Conservation (phyloP, 371 early-diverging fungal species). For the Mucor ambiguus region DNA sequence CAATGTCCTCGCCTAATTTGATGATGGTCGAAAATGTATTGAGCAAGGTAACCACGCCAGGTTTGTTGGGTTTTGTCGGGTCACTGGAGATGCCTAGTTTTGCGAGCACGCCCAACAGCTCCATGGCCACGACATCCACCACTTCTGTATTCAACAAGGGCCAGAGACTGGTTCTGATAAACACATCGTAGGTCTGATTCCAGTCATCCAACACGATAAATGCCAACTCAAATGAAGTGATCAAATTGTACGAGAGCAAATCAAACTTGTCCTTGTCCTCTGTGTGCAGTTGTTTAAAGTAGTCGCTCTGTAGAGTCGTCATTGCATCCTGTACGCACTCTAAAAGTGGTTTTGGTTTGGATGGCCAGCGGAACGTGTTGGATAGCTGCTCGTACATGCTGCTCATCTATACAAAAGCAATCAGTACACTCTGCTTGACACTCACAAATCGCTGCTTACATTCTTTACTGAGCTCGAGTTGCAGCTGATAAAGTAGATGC, state of each 20-base stretch:
- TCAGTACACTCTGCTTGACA: background rate
- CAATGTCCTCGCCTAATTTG: background rate
- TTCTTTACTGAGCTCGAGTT: background rate
- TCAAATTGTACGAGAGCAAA: background rate
- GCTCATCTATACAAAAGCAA: background rate
- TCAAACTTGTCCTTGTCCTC: background rate
- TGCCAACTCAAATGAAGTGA: background rate
- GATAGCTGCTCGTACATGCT: background rate
- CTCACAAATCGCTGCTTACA: background rate
- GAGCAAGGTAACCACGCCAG: background rate
- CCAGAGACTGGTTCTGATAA: background rate
- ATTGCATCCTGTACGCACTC: background rate
- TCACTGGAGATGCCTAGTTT: background rate
- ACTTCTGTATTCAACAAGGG: background rate
- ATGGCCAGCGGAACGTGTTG: background rate
- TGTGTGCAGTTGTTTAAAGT: background rate
- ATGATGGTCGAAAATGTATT: constrained; percentile 1
- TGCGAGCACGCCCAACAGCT: background rate
- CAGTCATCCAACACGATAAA: background rate
- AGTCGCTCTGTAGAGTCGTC: background rate
- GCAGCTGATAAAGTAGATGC: background rate
- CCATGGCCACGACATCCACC: background rate
- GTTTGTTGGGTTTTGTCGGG: background rate
- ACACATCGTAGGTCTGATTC: constrained; percentile 1
- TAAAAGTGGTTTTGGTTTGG: background rate